A percentile compares a stretch with the other conserved stretches of the same genome.
Conservation (phyloP, 164 flowering plant genomes). For the Pachysandra terminalis region DNA sequence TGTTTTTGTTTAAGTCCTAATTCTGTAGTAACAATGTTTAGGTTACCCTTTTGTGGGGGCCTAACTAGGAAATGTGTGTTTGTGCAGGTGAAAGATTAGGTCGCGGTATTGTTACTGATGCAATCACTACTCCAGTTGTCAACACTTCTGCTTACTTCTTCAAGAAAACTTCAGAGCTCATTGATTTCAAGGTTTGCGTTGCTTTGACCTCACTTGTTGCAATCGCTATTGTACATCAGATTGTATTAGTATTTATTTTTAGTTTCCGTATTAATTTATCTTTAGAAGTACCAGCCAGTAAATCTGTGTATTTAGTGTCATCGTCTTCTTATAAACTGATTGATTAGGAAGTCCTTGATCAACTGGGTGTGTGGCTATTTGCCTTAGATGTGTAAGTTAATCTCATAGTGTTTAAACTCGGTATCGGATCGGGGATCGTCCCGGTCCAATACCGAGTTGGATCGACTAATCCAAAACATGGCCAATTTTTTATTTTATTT, state of each 20-base stretch:
- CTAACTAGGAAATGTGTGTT: not conserved
- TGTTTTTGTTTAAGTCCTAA: not conserved
- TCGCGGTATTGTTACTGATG: constrained; percentile 83
- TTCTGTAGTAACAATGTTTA: not conserved
- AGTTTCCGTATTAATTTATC: too few relatives aligned
- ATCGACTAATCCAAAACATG: too few relatives aligned
- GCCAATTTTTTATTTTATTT: too few relatives aligned
- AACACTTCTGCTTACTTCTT: constrained; percentile 94
- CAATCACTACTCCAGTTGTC: constrained; percentile 90
- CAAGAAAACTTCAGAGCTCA: constrained; percentile 74
- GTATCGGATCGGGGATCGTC: too few relatives aligned
- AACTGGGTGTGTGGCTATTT: not conserved
- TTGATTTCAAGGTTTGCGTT: constrained; percentile 80
- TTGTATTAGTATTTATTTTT: not conserved
- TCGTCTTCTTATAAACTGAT: too few relatives aligned
- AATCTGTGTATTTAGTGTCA: not conserved
- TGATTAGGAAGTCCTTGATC: not conserved
- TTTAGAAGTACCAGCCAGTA: too few relatives aligned
- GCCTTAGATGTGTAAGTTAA: too few relatives aligned
- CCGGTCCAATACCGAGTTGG: too few relatives aligned
- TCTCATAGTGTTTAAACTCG: too few relatives aligned
- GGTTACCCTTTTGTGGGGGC: not conserved
- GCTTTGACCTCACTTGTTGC: not conserved
- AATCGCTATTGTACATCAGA: not conserved
- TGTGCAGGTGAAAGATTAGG: constrained; percentile 89